Evolutionary conservation across 352 stramenopile species (phyloP), one percentile per base, ranked within the genome.

Genomic region (Globisporangium echinulatum): DNA sequence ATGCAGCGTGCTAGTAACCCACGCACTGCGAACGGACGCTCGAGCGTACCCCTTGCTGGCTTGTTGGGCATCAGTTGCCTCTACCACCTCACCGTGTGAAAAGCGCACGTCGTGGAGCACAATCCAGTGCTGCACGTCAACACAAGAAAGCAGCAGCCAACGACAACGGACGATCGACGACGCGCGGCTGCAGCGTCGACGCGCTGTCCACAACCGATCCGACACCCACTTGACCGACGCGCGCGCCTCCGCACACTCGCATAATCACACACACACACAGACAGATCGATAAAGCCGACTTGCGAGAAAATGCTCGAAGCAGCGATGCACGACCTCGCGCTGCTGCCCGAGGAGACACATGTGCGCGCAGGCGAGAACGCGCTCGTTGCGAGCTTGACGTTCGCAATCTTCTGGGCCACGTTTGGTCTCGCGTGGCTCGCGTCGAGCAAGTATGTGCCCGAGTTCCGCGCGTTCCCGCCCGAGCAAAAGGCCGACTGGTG

Each of bases 401-500:
- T 92, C 58, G 66, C 63, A 15, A 59, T 90, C 57, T 92, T 92
- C 61, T 89, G 80, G 78, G 67, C 52, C 50, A 76, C 81, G 46
- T 92, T 92, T 50, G 71, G 66, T 1, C 52, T 78, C 43, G 82
- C 82, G 10, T 90, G 82, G 82, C 61, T 73, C 60, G 54, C 82
- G 8, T 90, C 77, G 3, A 74, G 54, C 64, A 74, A 70, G 39
- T 70, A 70, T 52, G 70, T 90, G 37, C 65, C 77, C 3, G 81
- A 88, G 61, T 92, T 92, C 50, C 55, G 68, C 4, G 56, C 36
- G 50, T 92, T 92, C 61, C 79, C 77, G 4, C 52, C 75, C 10
- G 77, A 66, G n/a, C 69, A 88, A 47, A 92, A 90, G 56, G 82
- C 82, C 3, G 82, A 92, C 64, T 92, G 82, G 82, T 92, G 82